These are phyloP conservation scores for Inosperma sp. DNA, from an alignment of 768 basidiomycete species.

Conservation along the genomic window DNA sequence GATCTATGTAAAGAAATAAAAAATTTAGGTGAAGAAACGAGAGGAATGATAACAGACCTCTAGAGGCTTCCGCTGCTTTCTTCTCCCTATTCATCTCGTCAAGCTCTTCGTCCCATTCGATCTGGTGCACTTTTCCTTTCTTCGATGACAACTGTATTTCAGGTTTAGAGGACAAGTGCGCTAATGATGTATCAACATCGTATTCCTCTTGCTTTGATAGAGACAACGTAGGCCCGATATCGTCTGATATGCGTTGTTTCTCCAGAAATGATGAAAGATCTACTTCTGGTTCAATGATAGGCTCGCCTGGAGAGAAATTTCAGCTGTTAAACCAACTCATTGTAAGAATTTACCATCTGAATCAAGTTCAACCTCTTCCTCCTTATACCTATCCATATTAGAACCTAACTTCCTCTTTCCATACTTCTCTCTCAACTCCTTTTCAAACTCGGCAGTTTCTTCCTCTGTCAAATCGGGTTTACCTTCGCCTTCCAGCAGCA, in stretches of 20 bases:
- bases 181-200: constrained; percentile 62
- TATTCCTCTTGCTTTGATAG: constrained; percentile 26
- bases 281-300: constrained; percentile 63
- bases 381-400: constrained; percentile 71
- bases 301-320: constrained; percentile 46
- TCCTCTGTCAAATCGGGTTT: constrained; percentile 37
- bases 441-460: constrained; percentile 45
- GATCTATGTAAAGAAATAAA: no score
- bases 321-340: background rate
- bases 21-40: no score
- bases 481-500: constrained; percentile 58
- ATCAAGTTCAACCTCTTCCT: constrained; percentile 63
- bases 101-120: constrained; percentile 65
- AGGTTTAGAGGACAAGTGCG: constrained; percentile 44
- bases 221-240: constrained; percentile 21
- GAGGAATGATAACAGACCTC: constrained; percentile 66
- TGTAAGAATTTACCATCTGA: constrained; percentile 53
- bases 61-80: constrained; percentile 64
- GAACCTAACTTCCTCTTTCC: constrained; percentile 55
- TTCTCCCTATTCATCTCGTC: constrained; percentile 69
- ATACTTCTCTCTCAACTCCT: constrained; percentile 48
- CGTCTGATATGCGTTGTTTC: constrained; percentile 40
- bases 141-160: constrained; percentile 16
- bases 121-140: constrained; percentile 60
- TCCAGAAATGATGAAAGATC: constrained; percentile 66